Conservation (phyloP, 2,329 filamentous ascomycete species). For the Emydomyces testavorans region DNA sequence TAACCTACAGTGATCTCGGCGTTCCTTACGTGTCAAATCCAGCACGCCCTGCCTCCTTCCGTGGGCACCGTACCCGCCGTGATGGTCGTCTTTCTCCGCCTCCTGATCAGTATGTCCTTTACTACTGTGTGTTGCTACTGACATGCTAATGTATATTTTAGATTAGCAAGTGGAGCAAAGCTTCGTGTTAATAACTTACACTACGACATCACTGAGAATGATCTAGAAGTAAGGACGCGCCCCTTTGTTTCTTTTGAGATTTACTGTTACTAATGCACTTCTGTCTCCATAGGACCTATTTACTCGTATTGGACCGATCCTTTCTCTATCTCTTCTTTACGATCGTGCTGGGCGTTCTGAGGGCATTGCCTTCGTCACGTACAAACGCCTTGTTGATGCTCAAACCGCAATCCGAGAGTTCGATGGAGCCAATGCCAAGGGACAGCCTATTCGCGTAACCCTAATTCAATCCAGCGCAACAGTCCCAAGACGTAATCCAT, state of each 20-base stretch:
- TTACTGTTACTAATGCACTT: neutral
- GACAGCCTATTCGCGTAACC: conserved; percentile 67
- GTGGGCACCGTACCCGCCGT: conserved; percentile 5
- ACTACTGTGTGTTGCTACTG: neutral
- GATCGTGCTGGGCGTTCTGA: conserved; percentile 82
- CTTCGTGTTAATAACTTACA: conserved; percentile 81
- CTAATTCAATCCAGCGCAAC: conserved; percentile 44
- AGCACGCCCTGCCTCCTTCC: conserved; percentile 10
- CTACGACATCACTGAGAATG: conserved; percentile 77
- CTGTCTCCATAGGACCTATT: conserved; percentile 57
- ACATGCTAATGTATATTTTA: neutral
- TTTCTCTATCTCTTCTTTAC: conserved; percentile 60
- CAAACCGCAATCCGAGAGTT: conserved; percentile 64
- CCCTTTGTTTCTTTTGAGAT: neutral
- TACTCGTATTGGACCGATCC: conserved; percentile 59
- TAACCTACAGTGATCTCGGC: conserved; percentile 10
- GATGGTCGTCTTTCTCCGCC: conserved; percentile 8
- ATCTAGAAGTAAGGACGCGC: conserved; percentile 54
- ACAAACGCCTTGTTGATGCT: conserved; percentile 60
- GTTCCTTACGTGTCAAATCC: conserved; percentile 12
- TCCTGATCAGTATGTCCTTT: conserved; percentile 26
- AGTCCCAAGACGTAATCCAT: conserved; percentile 33
- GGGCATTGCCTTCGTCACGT: conserved; percentile 73
- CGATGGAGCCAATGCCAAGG: conserved; percentile 81
- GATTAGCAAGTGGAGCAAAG: conserved; percentile 48